Conservation (phyloP, 2,329 filamentous ascomycete genomes). For the Fusarium bulbicola region DNA sequence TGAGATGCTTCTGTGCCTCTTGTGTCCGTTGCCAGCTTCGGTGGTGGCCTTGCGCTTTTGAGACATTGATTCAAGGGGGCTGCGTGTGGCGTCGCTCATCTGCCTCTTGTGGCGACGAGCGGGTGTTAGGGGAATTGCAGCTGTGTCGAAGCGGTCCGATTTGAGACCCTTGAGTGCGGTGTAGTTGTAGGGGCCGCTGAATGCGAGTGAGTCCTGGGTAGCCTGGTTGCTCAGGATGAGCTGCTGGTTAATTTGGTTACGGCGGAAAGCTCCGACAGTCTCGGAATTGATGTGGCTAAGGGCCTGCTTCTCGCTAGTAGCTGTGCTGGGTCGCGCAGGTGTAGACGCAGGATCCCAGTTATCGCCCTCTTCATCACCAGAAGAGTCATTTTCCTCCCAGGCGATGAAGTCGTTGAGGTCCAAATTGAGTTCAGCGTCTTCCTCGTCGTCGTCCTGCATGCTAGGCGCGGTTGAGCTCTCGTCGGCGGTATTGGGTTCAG, state of each 20-base stretch:
- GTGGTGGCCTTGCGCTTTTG: slow-evolving; percentile 66
- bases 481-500: slow-evolving; percentile 65
- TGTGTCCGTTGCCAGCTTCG: slow-evolving; percentile 57
- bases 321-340: slow-evolving; percentile 59
- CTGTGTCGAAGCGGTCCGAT: slow-evolving; percentile 71
- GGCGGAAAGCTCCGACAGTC: slow-evolving; percentile 81
- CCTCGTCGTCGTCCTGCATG: slow-evolving; percentile 62
- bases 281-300: slow-evolving; percentile 70
- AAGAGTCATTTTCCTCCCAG: slow-evolving; percentile 67
- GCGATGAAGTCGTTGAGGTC: slow-evolving; percentile 79
- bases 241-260: slow-evolving; percentile 70
- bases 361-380: slow-evolving; percentile 66
- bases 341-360: slow-evolving; percentile 62
- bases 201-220: slow-evolving; percentile 69
- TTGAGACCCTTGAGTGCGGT: slow-evolving; percentile 71
- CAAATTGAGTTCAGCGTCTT: slow-evolving; percentile 71
- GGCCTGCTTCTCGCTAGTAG: slow-evolving; percentile 57
- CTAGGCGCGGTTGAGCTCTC: slow-evolving; percentile 54
- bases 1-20: slow-evolving; percentile 67
- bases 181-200: slow-evolving; percentile 68
- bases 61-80: slow-evolving; percentile 58
- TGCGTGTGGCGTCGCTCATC: slow-evolving; percentile 56
- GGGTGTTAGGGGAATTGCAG: slow-evolving; percentile 74
- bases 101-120: slow-evolving; percentile 66
- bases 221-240: slow-evolving; percentile 68